Base-by-base conservation (phyloP, 257 asterid genomes). In the Fraxinus anomala region DNA sequence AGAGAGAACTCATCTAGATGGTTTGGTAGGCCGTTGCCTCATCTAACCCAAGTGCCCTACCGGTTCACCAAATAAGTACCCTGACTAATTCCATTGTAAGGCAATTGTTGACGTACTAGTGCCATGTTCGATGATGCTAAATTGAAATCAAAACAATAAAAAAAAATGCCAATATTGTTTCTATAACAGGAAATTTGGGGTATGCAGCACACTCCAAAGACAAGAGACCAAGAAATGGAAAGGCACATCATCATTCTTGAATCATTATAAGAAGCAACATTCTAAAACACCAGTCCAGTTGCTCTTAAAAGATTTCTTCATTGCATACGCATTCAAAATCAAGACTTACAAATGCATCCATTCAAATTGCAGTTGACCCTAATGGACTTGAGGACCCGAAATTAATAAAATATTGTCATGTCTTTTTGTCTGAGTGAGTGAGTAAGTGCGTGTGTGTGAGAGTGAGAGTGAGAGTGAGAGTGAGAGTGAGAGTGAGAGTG, bases 321-420 rank as follows among this genome's bases (percentile, higher is more conserved):
- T 23, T 24, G 16, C 36, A 63, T 3, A 26, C 19, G 0, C 9
- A 56, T 56, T 56, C 42, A 70, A 65, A 79, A 78, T 70, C 56
- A 66, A 70, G 68, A 21, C 33, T 61, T 44, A 42, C 65, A 76
- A 17, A 65, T 63, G 17, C 68, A 39, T 76, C 71, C 31, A 59
- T 47, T 74, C 56, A 63, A 63, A 7, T 23, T 23, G 65, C 65
- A 63, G 69, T 11, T 9, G 19, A 3, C 14, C 7, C 10, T 8
- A 63, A 26, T 23, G 69, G 19, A 24, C 69, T 26, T 10, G 17
- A 63, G 34, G 69, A 12, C 33, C 12, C 19, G 17, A 26, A 63
- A 26, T 26, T 11, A 9, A 63, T 63, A 24, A 63, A n/a, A 12
- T 11, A 9, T 63, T 0, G 17, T 7, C 36, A 6, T 63, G 69